Conservation (phyloP, 1,139 yeast genomes). For the Magnusiomyces magnusii region DNA sequence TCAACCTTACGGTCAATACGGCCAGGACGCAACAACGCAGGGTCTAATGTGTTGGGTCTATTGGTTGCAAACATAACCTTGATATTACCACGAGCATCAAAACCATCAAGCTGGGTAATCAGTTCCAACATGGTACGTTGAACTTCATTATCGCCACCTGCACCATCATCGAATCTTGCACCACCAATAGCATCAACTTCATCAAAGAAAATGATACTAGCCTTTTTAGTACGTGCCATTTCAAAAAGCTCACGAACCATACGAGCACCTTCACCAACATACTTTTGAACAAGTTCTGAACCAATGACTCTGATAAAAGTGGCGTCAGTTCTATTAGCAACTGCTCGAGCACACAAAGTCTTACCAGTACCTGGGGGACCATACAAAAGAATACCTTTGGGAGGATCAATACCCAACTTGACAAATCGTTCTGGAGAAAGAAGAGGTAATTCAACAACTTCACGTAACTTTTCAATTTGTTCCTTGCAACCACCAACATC, state of each 20-base stretch:
- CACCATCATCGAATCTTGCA: constrained; percentile 98
- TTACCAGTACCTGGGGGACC: constrained; percentile 99
- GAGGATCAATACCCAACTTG: constrained; percentile 95
- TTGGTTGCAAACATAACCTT: constrained; percentile 99
- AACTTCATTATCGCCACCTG: constrained; percentile 98
- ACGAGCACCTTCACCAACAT: constrained; percentile 99
- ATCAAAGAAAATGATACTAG: constrained; percentile 93
- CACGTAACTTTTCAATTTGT: constrained; percentile 93
- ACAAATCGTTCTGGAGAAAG: constrained; percentile 95
- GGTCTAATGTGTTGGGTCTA: constrained; percentile 95
- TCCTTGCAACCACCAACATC: constrained; percentile 99
- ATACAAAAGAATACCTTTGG: constrained; percentile 89
- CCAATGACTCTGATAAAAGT: constrained; percentile 97
- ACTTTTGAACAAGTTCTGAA: constrained; percentile 93
- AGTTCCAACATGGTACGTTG: constrained; percentile 98
- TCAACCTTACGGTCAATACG: constrained; percentile 98
- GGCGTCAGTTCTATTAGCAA: constrained; percentile 97
- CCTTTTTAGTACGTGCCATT: constrained; percentile 97
- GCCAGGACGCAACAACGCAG: constrained; percentile 96
- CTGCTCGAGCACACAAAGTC: constrained; percentile 96
- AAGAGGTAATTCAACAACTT: constrained; percentile 92
- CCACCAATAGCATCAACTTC: constrained; percentile 99
- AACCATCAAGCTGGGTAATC: constrained; percentile 95
- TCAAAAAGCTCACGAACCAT: constrained; percentile 98
- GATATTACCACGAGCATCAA: constrained; percentile 96